Evolutionary conservation across 2,329 filamentous ascomycete species (phyloP), one percentile per base, ranked within the genome.

Genomic region (Zymoseptoria pseudotritici): DNA sequence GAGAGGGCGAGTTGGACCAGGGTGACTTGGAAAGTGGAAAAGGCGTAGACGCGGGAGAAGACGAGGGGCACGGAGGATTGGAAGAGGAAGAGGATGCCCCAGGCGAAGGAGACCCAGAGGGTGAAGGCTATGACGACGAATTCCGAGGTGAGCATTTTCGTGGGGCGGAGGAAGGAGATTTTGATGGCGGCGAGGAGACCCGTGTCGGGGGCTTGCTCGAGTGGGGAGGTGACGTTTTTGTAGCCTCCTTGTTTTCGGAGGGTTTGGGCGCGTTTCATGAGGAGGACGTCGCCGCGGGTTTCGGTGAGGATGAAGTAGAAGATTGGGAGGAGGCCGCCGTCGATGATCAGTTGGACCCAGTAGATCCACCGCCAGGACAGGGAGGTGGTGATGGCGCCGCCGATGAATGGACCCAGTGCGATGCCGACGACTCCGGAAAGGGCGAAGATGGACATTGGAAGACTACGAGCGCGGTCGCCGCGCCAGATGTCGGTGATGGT

Each of bases 71-170:
- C 74, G 36, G 70, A 74, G 55, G 76, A 75, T 4, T 77, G 78
- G 65, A 77, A 79, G 59, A 79, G 71, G 66, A 77, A 80, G 6
- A 78, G 70, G 4, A 73, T 74, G 19, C 75, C 75, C 59, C 74
- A 71, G 56, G 73, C 73, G 54, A 78, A 72, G 9, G 78, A 72
- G 0, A 80, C 77, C n/a, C 69, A 73, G 1, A 78, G 69, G 67
- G 79, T 76, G 19, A 71, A 70, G 17, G 65, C 31, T 19, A 46
- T 46, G 36, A 46, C 36, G 36, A 46, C 36, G 36, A 46, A 46
- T 46, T 46, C 36, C 3, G 36, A 46, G 10, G 55, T 42, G 4
- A 69, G 58, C 67, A 69, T 69, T 26, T 24, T 72, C 58, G 19
- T 66, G 49, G 50, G 76, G 29, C 57, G 64, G 59, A 62, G 61